phyloP scores from a whole-genome alignment of 192 early-diverging fungal genomes.

The Backusella psychrophila region DNA sequence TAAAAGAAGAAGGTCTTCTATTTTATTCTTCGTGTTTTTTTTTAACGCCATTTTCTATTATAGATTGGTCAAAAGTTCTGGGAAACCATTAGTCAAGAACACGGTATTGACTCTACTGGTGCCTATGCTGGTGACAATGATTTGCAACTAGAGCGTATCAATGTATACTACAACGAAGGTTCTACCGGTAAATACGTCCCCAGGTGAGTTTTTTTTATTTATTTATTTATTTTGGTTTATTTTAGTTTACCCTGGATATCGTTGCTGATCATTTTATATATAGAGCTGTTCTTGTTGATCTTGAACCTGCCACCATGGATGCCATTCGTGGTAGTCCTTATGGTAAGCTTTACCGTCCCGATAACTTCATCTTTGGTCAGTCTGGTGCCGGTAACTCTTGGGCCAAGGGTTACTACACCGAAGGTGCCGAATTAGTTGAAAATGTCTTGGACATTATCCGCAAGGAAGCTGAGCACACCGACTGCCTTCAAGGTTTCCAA shows the following conservation, averaged over 20 bases:
- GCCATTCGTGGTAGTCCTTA: conserved; percentile 77
- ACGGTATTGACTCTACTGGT: conserved; percentile 69
- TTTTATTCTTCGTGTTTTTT: neutral
- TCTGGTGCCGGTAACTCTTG: conserved; percentile 99
- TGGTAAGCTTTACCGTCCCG: conserved; percentile 91
- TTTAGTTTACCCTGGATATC: neutral
- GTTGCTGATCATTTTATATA: conserved; percentile 9
- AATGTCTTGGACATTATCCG: conserved; percentile 92
- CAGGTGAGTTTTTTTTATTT: conserved; percentile 31
- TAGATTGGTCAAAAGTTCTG: conserved; percentile 84
- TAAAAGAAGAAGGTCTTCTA: neutral
- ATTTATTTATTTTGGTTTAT: neutral
- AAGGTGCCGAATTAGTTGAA: conserved; percentile 98
- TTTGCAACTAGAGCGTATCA: conserved; percentile 72
- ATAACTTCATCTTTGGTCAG: conserved; percentile 96
- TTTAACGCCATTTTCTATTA: neutral
- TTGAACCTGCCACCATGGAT: conserved; percentile 98
- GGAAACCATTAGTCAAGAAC: conserved; percentile 81
- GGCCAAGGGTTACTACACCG: conserved; percentile 99
- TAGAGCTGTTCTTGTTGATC: conserved; percentile 90
- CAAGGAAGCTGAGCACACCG: conserved; percentile 94
- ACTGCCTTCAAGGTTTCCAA: conserved; percentile 98
- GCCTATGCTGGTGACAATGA: conserved; percentile 55
- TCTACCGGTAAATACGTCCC: conserved; percentile 68
- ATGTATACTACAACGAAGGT: conserved; percentile 81